phyloP scores from a whole-genome alignment of 2,329 filamentous ascomycete species.

The Colletotrichum magnum region DNA sequence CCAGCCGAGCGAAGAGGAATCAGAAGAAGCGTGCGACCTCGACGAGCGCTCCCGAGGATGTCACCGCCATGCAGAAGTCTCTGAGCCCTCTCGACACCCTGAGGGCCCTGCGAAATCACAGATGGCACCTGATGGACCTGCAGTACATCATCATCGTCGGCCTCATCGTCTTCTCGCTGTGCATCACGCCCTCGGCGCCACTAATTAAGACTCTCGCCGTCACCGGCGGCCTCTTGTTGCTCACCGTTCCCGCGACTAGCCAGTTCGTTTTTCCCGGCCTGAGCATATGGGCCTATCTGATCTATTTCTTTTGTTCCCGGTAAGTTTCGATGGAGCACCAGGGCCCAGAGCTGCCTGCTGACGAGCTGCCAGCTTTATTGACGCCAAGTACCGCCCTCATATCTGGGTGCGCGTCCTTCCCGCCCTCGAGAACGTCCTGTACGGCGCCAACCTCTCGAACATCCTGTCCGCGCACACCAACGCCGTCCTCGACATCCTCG shows the following conservation, averaged over 20 bases:
- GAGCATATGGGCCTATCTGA: conserved; percentile 86
- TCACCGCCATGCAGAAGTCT: conserved; percentile 84
- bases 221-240: conserved; percentile 75
- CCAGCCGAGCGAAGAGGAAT: conserved; percentile 54
- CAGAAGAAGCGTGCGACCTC: conserved; percentile 55
- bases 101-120: conserved; percentile 80
- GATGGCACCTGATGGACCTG: conserved; percentile 86
- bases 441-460: conserved; percentile 95
- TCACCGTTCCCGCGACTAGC: conserved; percentile 86
- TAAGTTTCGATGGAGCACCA: conserved; percentile 64
- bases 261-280: conserved; percentile 94
- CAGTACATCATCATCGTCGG: conserved; percentile 85
- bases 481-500: conserved; percentile 85
- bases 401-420: conserved; percentile 97
- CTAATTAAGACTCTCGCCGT: conserved; percentile 82
- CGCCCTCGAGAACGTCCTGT: conserved; percentile 95
- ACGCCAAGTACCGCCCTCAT: conserved; percentile 87
- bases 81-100: conserved; percentile 86
- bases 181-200: conserved; percentile 85
- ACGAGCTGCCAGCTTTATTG: conserved; percentile 79
- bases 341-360: neutral
- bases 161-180: conserved; percentile 85
- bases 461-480: conserved; percentile 93
- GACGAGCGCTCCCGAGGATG: conserved; percentile 64
- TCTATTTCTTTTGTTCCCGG: conserved; percentile 95